Evolutionary conservation across 2,329 filamentous ascomycete species (phyloP).

Genomic region (Arthrobotrys iridis): DNA sequence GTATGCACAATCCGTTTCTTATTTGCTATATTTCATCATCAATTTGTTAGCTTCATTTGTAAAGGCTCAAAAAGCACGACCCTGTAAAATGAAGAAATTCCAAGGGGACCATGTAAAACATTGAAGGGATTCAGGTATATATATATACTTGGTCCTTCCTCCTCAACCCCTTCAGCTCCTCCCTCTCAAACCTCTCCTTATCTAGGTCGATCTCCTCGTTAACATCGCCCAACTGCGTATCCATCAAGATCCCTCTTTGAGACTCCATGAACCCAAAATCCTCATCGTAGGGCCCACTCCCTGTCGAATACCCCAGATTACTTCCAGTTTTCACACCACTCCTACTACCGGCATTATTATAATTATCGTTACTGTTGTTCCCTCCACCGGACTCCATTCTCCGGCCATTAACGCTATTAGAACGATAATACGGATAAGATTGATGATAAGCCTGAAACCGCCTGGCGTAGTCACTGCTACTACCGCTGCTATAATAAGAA

Average conservation of each 20-base stretch:
- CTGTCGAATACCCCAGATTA: conserved; percentile 15
- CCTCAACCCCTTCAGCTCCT: conserved; percentile 36
- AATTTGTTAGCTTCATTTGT: not conserved
- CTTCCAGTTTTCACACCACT: not conserved
- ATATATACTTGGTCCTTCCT: conserved; percentile 29
- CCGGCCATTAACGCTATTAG: conserved; percentile 5
- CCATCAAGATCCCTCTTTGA: conserved; percentile 31
- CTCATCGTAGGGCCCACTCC: conserved; percentile 31
- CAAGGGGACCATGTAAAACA: no score
- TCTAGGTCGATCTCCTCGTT: conserved; percentile 45
- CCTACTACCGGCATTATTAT: not conserved
- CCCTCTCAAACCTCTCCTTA: conserved; percentile 41
- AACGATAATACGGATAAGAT: conserved; percentile 37
- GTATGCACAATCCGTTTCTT: conserved; percentile 23
- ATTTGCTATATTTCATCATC: conserved; percentile 9
- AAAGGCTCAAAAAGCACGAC: not conserved
- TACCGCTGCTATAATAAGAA: not conserved
- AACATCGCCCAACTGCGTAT: conserved; percentile 12
- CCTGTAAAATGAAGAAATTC: no score
- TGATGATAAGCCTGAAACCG: conserved; percentile 10
- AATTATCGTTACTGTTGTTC: not conserved
- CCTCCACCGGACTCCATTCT: conserved; percentile 20
- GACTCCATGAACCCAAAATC: conserved; percentile 33
- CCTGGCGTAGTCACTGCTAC: not conserved
- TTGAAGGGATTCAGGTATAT: not conserved